A percentile compares a stretch with the other conserved stretches of the same genome.
Evolutionary conservation across 495 filamentous ascomycete genomes (phyloP).

Genomic region (Cairneyella variabilis): DNA sequence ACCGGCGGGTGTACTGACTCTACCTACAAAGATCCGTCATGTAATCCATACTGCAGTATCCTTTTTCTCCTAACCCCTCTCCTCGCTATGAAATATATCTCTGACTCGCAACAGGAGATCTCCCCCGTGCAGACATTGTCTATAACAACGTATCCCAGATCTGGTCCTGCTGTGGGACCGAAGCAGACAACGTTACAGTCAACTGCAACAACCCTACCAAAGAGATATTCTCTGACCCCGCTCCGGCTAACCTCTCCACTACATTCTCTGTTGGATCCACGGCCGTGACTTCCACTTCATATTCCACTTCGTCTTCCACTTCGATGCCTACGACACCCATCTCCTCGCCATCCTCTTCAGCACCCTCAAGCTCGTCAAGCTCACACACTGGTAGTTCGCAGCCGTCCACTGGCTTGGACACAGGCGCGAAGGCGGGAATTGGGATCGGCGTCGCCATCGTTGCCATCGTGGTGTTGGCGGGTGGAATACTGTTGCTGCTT

Average conservation of each 20-base stretch:
- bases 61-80: background rate
- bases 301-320: background rate
- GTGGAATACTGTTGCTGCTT: background rate
- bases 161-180: background rate
- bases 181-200: no score
- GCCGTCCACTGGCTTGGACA: background rate
- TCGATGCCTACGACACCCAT: no score
- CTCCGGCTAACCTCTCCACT: background rate
- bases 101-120: background rate
- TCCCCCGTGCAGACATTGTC: background rate
- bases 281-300: background rate
- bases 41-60: background rate
- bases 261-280: background rate
- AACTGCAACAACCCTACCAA: no score
- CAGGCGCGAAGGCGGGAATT: background rate
- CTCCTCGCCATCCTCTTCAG: no score
- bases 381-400: background rate
- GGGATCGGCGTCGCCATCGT: background rate
- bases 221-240: background rate
- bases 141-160: background rate
- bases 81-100: background rate
- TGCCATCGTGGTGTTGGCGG: background rate
- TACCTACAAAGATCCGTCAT: no score
- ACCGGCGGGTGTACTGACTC: no score
- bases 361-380: background rate